Evolutionary conservation across 805 yeast genomes (phyloP), one percentile per base, ranked within the genome.

Genomic region (Teunomyces stri): DNA sequence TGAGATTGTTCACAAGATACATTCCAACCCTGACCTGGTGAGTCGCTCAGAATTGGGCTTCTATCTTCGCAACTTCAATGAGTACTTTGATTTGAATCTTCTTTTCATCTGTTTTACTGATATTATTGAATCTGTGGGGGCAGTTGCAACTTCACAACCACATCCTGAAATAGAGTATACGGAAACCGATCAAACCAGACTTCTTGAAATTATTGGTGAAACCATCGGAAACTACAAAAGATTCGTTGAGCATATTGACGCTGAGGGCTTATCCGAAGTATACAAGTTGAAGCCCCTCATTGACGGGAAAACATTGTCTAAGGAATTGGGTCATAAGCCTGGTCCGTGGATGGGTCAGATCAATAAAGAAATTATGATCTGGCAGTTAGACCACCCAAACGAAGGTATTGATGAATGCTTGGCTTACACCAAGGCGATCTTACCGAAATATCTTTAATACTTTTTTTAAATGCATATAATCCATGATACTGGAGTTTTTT

Each of bases 341-440:
- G 99, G 99, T 0, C 90, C 91, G 5, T 90, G 97, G 97, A 74
- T 92, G 77, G 73, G 80, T 6, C 65, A 65, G 6, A 65, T 83
- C 6, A 76, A 81, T 49, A 80, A 80, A 5, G 64, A 75, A 39
- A 74, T 87, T 5, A 62, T 89, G 28, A 64, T 74, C 15, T 87
- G 91, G 90, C 97, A 91, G 66, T 69, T 91, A 46, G 90, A 85
- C 52, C 65, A 89, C 56, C 96, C 96, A 0, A 60, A 57, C 0
- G 75, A 74, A 6, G 61, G 74, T 0, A 70, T 68, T 43, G 81
- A 76, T 1, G 86, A 86, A 21, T 77, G 89, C 60, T 50, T 84
- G 37, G 75, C 68, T 12, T 78, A 67, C 47, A 57, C 76, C 13
- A 59, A 60, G 48, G 51, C 46, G 20, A 54, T 61, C 7, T 48